Evolutionary conservation across 83 land plant species (phyloP).

Genomic region (Picea mariana): DNA sequence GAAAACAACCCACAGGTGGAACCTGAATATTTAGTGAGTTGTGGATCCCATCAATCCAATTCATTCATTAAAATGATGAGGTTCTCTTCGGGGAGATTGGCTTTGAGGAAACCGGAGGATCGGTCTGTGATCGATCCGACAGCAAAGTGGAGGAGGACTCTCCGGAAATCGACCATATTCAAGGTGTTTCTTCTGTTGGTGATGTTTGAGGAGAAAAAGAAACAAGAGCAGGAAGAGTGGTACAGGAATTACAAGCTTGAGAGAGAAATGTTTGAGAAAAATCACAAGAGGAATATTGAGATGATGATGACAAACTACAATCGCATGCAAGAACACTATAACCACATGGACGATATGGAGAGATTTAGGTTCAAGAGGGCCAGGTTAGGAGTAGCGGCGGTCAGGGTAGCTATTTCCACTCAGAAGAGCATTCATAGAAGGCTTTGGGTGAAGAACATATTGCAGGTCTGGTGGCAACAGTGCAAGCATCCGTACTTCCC

Average conservation of each 20-base stretch:
- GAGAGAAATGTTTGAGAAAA: not conserved
- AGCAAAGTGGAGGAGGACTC: not conserved
- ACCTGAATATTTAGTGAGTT: no score
- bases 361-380: slow-evolving; percentile 34
- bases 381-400: slow-evolving; percentile 29
- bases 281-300: slow-evolving; percentile 33
- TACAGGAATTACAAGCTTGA: slow-evolving; percentile 31
- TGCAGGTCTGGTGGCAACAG: slow-evolving; percentile 67
- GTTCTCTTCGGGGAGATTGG: no score
- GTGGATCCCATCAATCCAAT: no score
- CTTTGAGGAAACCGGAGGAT: no score
- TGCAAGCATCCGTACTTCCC: slow-evolving; percentile 79
- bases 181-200: slow-evolving; percentile 33
- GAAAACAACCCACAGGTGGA: no score
- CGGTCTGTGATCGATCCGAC: no score
- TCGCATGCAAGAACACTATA: slow-evolving; percentile 40
- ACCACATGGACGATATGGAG: slow-evolving; percentile 29
- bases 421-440: slow-evolving; percentile 59
- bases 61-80: no score
- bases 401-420: slow-evolving; percentile 38
- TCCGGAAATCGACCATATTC: slow-evolving; percentile 14
- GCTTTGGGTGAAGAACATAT: slow-evolving; percentile 69
- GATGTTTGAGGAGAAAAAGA: slow-evolving; percentile 30
- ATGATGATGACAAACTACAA: slow-evolving; percentile 27
- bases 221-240: slow-evolving; percentile 43